phyloP scores from a whole-genome alignment of 345 rosid species.

The Litchi chinensis region DNA sequence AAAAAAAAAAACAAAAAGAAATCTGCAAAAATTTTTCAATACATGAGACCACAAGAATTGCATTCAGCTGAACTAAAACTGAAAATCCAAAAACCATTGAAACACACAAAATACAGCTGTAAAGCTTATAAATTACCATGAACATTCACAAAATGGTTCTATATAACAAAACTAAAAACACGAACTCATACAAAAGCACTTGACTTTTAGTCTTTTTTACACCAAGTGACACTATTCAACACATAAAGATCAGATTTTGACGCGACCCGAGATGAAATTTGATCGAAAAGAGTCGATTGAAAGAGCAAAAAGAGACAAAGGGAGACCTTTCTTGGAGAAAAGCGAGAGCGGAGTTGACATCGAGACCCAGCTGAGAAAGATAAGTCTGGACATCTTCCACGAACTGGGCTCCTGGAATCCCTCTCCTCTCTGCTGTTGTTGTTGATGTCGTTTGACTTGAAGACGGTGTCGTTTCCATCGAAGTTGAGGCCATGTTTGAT shows the following conservation, averaged over 20 bases:
- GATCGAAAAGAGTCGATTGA: neutral
- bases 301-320: neutral
- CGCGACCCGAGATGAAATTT: neutral
- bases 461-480: conserved; percentile 20
- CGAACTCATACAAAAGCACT: too few species aligned
- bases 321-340: conserved; percentile 88
- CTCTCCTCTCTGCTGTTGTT: conserved; percentile 72
- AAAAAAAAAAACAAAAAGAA: neutral
- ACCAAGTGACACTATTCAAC: neutral
- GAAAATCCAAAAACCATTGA: neutral
- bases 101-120: neutral
- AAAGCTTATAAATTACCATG: neutral
- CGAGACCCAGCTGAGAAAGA: conserved; percentile 69
- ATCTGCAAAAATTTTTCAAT: neutral
- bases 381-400: conserved; percentile 80
- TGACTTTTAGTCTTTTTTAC: neutral
- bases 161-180: too few species aligned
- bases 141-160: neutral
- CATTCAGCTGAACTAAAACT: neutral
- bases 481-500: conserved; percentile 30
- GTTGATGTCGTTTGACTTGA: conserved; percentile 13
- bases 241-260: neutral
- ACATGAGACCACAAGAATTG: neutral
- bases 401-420: conserved; percentile 87
- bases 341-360: conserved; percentile 80